Base-by-base conservation (phyloP, 2,329 filamentous ascomycete species). In the Coniella vitis region DNA sequence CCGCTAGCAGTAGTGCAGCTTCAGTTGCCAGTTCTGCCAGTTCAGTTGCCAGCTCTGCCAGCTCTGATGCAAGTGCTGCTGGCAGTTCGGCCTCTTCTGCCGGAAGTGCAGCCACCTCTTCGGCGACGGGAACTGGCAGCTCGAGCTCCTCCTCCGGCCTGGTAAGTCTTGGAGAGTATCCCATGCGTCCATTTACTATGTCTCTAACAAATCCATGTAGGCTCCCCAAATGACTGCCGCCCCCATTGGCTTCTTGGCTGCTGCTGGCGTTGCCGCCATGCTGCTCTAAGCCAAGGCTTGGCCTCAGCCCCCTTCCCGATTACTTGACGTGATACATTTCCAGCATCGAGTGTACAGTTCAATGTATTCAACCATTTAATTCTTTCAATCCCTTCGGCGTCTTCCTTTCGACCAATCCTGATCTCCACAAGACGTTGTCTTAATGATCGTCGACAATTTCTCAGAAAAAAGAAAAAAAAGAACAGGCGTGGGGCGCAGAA, bases 231-330 rank as follows among this genome's bases (percentile, higher is more conserved):
- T 64, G 58, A 74, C 73, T 42, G 70, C 67, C 49, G 72, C 68
- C 34, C 71, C 73, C 19, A 60, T 61, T 22, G 74, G 72, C 49
- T 54, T 76, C 42, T 53, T 77, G 36, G 74, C 72, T 45, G 74
- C 70, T 19, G 73, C 71, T 17, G 74, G 74, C 59, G 51, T 77
- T 39, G 73, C 71, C 36, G 71, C 66, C 53, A 57, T 75, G 52
- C 62, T 78, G 51, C 67, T 78, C 51, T 78, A 73, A 70, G 54
- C 34, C 16, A 39, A 19, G 52, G n/a, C 14, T n/a, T 29, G 25
- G 25, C 25, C 25, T 29, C 40, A 25, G 36, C 10, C 22, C n/a
- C 42, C 41, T 22, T 40, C 38, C 38, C 32, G 21, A 38, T 9
- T 38, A 45, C n/a, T 40, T 31, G 43, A 37, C 25, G 19, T 32